Base-by-base conservation (phyloP, 495 filamentous ascomycete genomes). In the Bacidia rubella region DNA sequence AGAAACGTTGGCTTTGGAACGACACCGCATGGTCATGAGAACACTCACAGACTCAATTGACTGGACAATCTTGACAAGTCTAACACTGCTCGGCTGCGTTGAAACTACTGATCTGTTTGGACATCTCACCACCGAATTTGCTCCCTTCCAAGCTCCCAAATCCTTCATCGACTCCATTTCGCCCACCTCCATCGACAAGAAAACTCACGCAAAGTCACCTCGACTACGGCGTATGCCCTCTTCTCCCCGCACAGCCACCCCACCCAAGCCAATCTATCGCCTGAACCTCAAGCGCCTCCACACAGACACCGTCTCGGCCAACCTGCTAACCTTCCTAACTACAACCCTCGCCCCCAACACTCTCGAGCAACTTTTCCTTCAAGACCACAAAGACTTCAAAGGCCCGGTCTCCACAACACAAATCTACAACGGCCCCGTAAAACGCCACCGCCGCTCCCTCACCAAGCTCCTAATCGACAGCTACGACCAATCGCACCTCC, bases 261-360 rank as follows among this genome's bases (percentile, higher is more conserved):
- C 3, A 53, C 65, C 3, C 79, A 87, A 27, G n/a, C 10, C 7
- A 10, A 50, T 22, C 29, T 95, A 87, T 60, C 72, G 74, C 26
- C 67, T 97, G 4, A 80, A 77, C 0, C 68, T 97, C 43, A 90
- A 84, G 63, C 77, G 83, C 55, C 74, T 97, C 11, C 86, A 93
- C 55, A 93, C 86, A 0, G 86, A 95, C 62, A 70, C 70, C 11
- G 85, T 90, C n/a, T 88, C 87, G 0, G 67, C 77, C 19, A 74
- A 81, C 21, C 66, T 97, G n/a, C 78, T 95, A 39, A 70, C 74
- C 7, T 95, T 95, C 60, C 75, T 95, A 48, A 87, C 83, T 53
- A 86, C 94, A 55, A 82, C 87, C 0, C 75, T 95, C 25, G 84
- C 82, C 23, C 90, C 90, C 1, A 86, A 97, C 63, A 83, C 79